phyloP scores from a whole-genome alignment of 306 rosid species.

The Lagenaria siceraria region DNA sequence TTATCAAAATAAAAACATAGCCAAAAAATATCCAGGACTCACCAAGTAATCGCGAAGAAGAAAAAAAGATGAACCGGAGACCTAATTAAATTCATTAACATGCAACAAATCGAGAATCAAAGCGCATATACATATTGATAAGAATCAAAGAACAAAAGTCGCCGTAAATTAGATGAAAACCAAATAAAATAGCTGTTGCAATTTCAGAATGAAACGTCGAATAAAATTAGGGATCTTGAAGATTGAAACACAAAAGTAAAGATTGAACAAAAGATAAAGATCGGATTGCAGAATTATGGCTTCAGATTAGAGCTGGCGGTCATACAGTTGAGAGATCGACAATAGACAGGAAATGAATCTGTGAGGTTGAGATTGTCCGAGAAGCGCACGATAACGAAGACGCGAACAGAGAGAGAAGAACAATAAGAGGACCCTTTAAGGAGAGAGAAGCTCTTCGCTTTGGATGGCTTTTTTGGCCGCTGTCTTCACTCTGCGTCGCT shows the following conservation, averaged over 20 bases:
- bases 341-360: conserved; percentile 32
- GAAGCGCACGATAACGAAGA: conserved; percentile 40
- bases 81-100: conserved; percentile 19
- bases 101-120: conserved; percentile 19
- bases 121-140: conserved; percentile 7
- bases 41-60: background rate
- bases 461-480: conserved; percentile 54
- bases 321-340: conserved; percentile 67
- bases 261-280: background rate
- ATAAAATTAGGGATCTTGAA: conserved; percentile 49
- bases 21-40: background rate
- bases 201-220: background rate
- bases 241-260: background rate
- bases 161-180: background rate
- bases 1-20: background rate
- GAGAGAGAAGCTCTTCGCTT: conserved; percentile 29
- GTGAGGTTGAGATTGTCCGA: conserved; percentile 52
- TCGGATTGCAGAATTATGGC: conserved; percentile 11
- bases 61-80: conserved; percentile 6
- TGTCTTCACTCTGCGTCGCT: conserved; percentile 43
- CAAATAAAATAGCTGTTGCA: background rate
- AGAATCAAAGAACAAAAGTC: background rate
- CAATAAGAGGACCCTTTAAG: conserved; percentile 23
- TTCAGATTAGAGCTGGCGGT: conserved; percentile 21
- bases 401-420: conserved; percentile 34